Evolutionary conservation across 1,139 yeast genomes (phyloP).

Genomic region (Williopsis jadinii): DNA sequence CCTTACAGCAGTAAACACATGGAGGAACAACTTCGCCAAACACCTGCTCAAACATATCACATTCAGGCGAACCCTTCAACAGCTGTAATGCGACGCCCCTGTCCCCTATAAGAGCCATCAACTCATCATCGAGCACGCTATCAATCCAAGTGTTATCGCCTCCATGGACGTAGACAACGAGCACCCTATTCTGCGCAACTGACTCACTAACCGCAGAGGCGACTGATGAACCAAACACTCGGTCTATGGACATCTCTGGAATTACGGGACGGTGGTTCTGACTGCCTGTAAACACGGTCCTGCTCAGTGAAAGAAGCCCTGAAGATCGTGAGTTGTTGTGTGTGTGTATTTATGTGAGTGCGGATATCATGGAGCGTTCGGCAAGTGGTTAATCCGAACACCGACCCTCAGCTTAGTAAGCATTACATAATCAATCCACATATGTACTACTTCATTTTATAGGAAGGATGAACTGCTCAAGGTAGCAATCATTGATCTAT

Average conservation of each 20-base stretch:
- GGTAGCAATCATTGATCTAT: slow-evolving; percentile 5
- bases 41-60: slow-evolving; percentile 40
- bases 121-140: slow-evolving; percentile 14
- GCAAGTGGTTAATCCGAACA: too few relatives aligned
- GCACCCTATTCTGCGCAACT: slow-evolving; percentile 29
- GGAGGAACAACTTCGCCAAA: slow-evolving; percentile 42
- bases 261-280: background rate
- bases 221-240: slow-evolving; percentile 26
- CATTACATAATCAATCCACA: too few relatives aligned
- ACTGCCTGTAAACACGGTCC: too few relatives aligned
- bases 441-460: too few relatives aligned
- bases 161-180: slow-evolving; percentile 33
- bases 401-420: too few relatives aligned
- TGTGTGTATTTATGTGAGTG: too few relatives aligned
- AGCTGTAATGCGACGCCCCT: slow-evolving; percentile 39
- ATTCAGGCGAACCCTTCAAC: slow-evolving; percentile 39
- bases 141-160: slow-evolving; percentile 23
- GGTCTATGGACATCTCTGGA: background rate
- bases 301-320: too few relatives aligned
- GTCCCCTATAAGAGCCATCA: slow-evolving; percentile 13
- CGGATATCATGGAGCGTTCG: too few relatives aligned
- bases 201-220: slow-evolving; percentile 37
- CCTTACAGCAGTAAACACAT: slow-evolving; percentile 40
- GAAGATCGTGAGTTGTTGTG: too few relatives aligned
- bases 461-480: too few relatives aligned